These are phyloP conservation scores for Discostella stelligeroides DNA, from an alignment of 108 stramenopile species.

Conservation along the genomic window DNA sequence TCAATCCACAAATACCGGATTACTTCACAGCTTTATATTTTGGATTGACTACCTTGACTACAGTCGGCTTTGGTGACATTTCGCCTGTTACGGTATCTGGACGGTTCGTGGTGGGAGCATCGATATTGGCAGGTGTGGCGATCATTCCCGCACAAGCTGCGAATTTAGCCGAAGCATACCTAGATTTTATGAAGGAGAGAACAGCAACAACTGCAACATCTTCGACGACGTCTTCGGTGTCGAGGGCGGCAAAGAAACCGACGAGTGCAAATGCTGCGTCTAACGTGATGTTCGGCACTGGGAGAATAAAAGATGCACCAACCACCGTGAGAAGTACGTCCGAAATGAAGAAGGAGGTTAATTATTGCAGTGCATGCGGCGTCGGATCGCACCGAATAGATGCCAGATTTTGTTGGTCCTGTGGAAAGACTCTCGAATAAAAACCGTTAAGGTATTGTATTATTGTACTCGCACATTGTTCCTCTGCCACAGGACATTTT, in stretches of 20 bases:
- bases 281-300: slow-evolving; percentile 17
- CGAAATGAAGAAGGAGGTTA: not conserved
- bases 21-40: slow-evolving; percentile 87
- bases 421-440: slow-evolving; percentile 50
- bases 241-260: slow-evolving; percentile 23
- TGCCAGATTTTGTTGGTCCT: slow-evolving; percentile 63
- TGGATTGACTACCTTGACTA: slow-evolving; percentile 77
- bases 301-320: too few relatives aligned
- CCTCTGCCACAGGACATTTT: too few relatives aligned
- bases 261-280: too few relatives aligned
- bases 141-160: slow-evolving; percentile 81
- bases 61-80: slow-evolving; percentile 84
- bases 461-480: too few relatives aligned
- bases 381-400: slow-evolving; percentile 52
- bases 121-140: slow-evolving; percentile 77
- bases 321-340: too few relatives aligned
- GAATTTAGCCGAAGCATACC: slow-evolving; percentile 40
- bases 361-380: slow-evolving; percentile 42
- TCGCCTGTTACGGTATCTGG: slow-evolving; percentile 73
- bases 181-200: slow-evolving; percentile 48
- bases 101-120: slow-evolving; percentile 63
- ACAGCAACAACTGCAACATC: not conserved
- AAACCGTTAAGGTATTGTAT: too few relatives aligned
- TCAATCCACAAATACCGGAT: slow-evolving; percentile 73
- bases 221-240: slow-evolving; percentile 18